These are phyloP conservation scores for Aspergillus sp. DNA, from an alignment of 2,329 filamentous ascomycete species.

Conservation along the genomic window DNA sequence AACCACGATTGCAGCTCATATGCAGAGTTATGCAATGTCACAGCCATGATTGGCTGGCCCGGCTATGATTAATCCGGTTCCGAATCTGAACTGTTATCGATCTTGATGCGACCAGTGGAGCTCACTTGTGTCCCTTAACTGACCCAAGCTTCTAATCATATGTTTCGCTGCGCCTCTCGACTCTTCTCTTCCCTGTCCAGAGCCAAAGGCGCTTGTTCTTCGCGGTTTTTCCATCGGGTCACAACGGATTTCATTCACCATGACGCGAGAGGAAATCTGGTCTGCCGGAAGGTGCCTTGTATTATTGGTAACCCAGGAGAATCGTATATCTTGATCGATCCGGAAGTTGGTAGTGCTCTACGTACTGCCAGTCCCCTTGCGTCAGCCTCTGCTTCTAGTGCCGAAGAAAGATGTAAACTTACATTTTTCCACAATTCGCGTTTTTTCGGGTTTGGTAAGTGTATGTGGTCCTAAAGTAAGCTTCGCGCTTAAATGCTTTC, in stretches of 20 bases:
- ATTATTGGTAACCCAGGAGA: slow-evolving; percentile 23
- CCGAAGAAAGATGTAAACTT: slow-evolving; percentile 24
- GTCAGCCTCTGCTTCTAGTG: slow-evolving; percentile 12
- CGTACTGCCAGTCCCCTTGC: slow-evolving; percentile 17
- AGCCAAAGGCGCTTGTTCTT: slow-evolving; percentile 6
- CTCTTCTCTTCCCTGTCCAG: slow-evolving; percentile 7
- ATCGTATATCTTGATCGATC: slow-evolving; percentile 23
- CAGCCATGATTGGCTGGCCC: too few species aligned
- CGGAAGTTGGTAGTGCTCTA: slow-evolving; percentile 22
- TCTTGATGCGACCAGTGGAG: neutral
- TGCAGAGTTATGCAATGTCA: too few species aligned
- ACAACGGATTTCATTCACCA: slow-evolving; percentile 22
- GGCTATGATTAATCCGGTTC: too few species aligned
- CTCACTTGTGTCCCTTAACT: neutral
- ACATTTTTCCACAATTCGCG: slow-evolving; percentile 27
- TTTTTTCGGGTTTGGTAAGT: slow-evolving; percentile 26
- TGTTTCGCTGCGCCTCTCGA: slow-evolving; percentile 18
- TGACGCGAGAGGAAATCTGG: slow-evolving; percentile 19
- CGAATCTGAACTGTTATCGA: neutral
- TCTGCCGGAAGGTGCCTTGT: slow-evolving; percentile 20
- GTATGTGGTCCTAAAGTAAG: too few species aligned
- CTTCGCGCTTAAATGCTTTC: too few species aligned
- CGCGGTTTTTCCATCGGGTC: slow-evolving; percentile 23
- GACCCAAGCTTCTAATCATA: slow-evolving; percentile 9
- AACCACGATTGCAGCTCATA: too few species aligned